phyloP scores from a whole-genome alignment of 164 flowering plant species.

The Vitis cinerea region DNA sequence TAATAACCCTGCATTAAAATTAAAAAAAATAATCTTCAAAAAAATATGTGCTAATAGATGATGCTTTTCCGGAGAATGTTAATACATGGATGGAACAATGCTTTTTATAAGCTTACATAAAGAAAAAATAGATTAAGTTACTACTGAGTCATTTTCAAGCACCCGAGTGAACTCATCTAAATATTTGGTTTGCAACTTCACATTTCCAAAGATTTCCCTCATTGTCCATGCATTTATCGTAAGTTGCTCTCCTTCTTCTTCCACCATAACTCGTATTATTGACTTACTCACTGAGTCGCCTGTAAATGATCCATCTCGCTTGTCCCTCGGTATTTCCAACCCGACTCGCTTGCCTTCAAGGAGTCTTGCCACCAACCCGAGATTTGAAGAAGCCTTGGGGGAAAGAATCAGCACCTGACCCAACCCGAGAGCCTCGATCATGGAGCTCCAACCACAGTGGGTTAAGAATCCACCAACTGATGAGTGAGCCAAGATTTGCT shows the following conservation, averaged over 20 bases:
- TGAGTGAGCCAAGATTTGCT: conserved; percentile 43
- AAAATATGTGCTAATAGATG: no score
- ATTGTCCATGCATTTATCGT: conserved; percentile 12
- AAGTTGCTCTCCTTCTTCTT: not conserved
- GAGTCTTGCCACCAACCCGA: no score
- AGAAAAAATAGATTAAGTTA: no score
- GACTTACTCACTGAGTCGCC: not conserved
- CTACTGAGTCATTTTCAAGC: not conserved
- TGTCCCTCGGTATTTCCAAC: not conserved
- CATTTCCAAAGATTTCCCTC: conserved; percentile 7
- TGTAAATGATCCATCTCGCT: conserved; percentile 4
- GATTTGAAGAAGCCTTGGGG: conserved; percentile 8
- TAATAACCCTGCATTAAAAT: no score
- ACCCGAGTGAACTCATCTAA: conserved; percentile 1
- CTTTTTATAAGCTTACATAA: not conserved
- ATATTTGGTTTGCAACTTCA: not conserved
- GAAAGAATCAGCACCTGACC: conserved; percentile 40
- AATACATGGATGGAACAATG: no score
- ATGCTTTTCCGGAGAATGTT: no score
- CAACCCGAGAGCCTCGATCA: conserved; percentile 35
- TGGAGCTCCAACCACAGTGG: conserved; percentile 66
- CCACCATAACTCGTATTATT: conserved; percentile 7
- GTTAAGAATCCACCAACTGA: conserved; percentile 57
- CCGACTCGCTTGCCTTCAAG: no score
- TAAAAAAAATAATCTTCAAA: no score